These are phyloP conservation scores for Phaeoacremonium minimum DNA, from an alignment of 2,329 filamentous ascomycete species.

Conservation along the genomic window DNA sequence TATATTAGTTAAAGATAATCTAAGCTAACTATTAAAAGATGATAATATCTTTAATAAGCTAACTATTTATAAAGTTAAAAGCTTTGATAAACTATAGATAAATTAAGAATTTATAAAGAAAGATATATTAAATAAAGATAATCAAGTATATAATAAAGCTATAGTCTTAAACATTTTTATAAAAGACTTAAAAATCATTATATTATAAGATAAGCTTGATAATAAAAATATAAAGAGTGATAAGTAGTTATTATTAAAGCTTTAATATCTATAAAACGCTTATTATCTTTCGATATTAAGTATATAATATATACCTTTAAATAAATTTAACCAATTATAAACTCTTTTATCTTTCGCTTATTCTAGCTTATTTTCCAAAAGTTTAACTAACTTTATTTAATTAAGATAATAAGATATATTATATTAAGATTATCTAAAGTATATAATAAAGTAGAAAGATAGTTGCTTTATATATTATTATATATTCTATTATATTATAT, in stretches of 20 bases:
- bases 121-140: no score
- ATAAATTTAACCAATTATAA: slow-evolving; percentile 2
- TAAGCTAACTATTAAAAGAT: neutral
- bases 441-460: slow-evolving; percentile 4
- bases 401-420: neutral
- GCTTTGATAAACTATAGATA: neutral
- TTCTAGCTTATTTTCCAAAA: slow-evolving; percentile 1
- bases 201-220: no score
- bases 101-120: neutral
- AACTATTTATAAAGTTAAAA: neutral
- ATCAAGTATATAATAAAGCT: slow-evolving; percentile 1
- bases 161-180: neutral
- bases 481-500: slow-evolving; percentile 3
- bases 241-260: slow-evolving; percentile 3
- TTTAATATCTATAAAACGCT: no score
- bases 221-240: neutral
- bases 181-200: slow-evolving; percentile 3
- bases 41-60: neutral
- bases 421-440: slow-evolving; percentile 3
- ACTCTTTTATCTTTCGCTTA: slow-evolving; percentile 1
- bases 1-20: neutral
- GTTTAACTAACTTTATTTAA: neutral
- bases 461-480: slow-evolving; percentile 2
- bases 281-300: no score
- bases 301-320: slow-evolving; percentile 1